Evolutionary conservation across 192 early-diverging fungal species (phyloP).

Genomic region (Linnemannia zychae): DNA sequence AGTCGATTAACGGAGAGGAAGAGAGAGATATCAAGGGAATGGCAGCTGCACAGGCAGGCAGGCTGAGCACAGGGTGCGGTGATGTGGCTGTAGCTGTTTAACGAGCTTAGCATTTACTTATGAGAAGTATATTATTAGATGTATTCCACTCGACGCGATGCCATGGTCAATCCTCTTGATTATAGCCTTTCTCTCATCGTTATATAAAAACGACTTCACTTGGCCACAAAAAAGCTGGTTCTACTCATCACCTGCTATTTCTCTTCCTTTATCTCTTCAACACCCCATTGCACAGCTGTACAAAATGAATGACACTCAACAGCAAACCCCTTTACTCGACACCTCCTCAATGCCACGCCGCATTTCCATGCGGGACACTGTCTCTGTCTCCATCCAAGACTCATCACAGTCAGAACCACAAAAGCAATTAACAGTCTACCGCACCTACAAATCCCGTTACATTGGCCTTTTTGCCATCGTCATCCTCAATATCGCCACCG

Average conservation of each 20-base stretch:
- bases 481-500: conserved; percentile 57
- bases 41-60: neutral
- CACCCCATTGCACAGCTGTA: neutral
- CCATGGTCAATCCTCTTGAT: neutral
- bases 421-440: conserved; percentile 29
- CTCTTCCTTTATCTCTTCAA: neutral
- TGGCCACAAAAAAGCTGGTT: neutral
- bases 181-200: neutral
- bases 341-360: neutral
- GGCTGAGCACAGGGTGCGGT: neutral
- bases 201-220: neutral
- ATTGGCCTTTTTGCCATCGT: conserved; percentile 58
- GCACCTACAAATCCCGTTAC: conserved; percentile 56
- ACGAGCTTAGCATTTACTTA: neutral
- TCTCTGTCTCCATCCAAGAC: neutral
- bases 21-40: neutral
- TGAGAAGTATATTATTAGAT: conserved; percentile 1
- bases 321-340: neutral
- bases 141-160: neutral
- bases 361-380: neutral
- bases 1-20: neutral
- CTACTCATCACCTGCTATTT: neutral
- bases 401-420: neutral
- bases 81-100: neutral
- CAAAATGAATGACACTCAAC: neutral